Percentiles rank a stretch among this genome's conserved stretches.
Conservation (phyloP, 805 yeast species). For the Deakozyma indianensis region DNA sequence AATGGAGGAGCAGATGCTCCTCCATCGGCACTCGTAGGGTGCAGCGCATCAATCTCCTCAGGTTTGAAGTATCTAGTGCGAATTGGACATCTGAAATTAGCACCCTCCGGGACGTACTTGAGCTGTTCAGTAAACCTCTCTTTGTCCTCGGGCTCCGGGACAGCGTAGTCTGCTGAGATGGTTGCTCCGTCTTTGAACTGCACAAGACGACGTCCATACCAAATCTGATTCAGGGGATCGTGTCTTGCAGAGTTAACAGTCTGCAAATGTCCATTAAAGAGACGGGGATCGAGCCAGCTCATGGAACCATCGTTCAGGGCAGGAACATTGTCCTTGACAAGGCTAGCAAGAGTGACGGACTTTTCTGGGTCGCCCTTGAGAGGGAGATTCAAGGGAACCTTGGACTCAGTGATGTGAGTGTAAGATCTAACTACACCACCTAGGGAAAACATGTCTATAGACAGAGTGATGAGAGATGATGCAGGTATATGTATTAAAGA, state of each 20-base stretch:
- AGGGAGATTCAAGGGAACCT: neutral
- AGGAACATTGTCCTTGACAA: slow-evolving; percentile 27
- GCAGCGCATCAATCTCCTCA: slow-evolving; percentile 27
- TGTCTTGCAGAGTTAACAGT: slow-evolving; percentile 55
- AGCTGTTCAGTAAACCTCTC: slow-evolving; percentile 20
- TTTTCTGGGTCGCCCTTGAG: slow-evolving; percentile 5
- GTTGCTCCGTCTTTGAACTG: slow-evolving; percentile 54
- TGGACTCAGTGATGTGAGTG: neutral
- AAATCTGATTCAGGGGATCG: slow-evolving; percentile 37
- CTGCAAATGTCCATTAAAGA: slow-evolving; percentile 64
- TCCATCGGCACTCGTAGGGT: slow-evolving; percentile 14
- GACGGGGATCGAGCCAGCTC: slow-evolving; percentile 45
- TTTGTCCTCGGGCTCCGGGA: slow-evolving; percentile 23
- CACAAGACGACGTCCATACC: slow-evolving; percentile 67
- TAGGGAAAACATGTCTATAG: too few relatives aligned
- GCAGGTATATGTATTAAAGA: too few relatives aligned
- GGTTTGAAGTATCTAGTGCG: slow-evolving; percentile 38
- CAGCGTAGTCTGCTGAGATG: slow-evolving; percentile 61
- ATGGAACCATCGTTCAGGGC: slow-evolving; percentile 33
- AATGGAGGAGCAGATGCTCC: slow-evolving; percentile 34
- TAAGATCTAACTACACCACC: neutral
- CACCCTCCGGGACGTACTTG: slow-evolving; percentile 18
- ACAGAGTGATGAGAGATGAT: too few relatives aligned
- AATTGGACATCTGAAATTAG: slow-evolving; percentile 28
- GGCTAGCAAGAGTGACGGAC: slow-evolving; percentile 13